Evolutionary conservation across 2,329 filamentous ascomycete genomes (phyloP).

Genomic region (Uncinocarpus reesii): DNA sequence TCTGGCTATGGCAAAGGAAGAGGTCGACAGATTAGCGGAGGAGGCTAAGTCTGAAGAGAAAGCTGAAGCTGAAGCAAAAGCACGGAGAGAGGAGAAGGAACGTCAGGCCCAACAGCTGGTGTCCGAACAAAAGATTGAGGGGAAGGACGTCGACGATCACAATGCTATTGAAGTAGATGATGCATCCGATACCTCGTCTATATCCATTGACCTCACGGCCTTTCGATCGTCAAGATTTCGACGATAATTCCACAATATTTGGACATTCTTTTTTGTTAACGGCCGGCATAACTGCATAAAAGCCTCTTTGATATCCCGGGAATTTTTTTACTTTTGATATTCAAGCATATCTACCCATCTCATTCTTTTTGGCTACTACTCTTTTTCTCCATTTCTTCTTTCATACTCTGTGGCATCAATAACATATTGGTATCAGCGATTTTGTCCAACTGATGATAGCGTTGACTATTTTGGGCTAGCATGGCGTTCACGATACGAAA

Average conservation of each 20-base stretch:
- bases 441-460: constrained; percentile 6
- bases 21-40: constrained; percentile 47
- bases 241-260: constrained; percentile 9
- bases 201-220: constrained; percentile 29
- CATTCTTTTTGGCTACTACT: not conserved
- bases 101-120: constrained; percentile 1
- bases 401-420: not conserved
- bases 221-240: constrained; percentile 26
- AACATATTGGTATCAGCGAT: not conserved
- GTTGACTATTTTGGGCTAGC: constrained; percentile 7
- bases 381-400: not conserved
- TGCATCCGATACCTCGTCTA: constrained; percentile 25
- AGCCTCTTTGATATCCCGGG: constrained; percentile 4
- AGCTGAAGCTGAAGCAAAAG: constrained; percentile 14
- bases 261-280: not conserved
- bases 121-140: constrained; percentile 4
- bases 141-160: constrained; percentile 17
- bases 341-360: not conserved
- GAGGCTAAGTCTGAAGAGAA: constrained; percentile 37
- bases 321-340: not conserved
- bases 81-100: constrained; percentile 12
- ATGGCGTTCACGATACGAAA: constrained; percentile 8
- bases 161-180: constrained; percentile 31
- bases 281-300: not conserved
- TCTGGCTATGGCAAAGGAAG: constrained; percentile 49